Percentiles rank a stretch among this genome's conserved stretches.
These are phyloP conservation scores for Plasmodium gaboni DNA, from an alignment of 169 alveolate species.

Conservation along the genomic window DNA sequence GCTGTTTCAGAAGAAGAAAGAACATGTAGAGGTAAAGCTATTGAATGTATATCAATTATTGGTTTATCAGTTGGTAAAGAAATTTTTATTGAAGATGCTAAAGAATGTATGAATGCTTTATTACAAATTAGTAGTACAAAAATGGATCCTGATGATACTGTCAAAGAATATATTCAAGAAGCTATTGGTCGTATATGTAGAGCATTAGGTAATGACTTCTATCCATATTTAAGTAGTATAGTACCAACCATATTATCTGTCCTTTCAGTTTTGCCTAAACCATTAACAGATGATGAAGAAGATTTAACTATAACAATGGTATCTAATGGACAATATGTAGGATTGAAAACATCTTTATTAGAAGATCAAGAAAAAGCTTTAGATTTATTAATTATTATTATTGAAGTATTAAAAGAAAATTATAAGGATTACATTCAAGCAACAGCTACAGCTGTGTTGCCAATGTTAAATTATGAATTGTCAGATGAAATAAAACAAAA, in stretches of 20 bases:
- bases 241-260: slow-evolving; percentile 85
- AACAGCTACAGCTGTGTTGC: slow-evolving; percentile 86
- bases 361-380: slow-evolving; percentile 85
- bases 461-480: slow-evolving; percentile 82
- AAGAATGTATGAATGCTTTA: slow-evolving; percentile 89
- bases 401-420: slow-evolving; percentile 83
- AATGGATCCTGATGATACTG: slow-evolving; percentile 91
- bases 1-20: slow-evolving; percentile 87
- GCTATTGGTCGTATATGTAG: slow-evolving; percentile 92
- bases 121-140: slow-evolving; percentile 87
- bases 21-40: slow-evolving; percentile 91
- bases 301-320: slow-evolving; percentile 84
- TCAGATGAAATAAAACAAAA: slow-evolving; percentile 87
- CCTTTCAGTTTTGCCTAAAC: slow-evolving; percentile 38
- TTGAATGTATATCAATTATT: slow-evolving; percentile 92
- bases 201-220: slow-evolving; percentile 89
- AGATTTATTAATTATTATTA: slow-evolving; percentile 78
- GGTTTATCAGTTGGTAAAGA: slow-evolving; percentile 91
- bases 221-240: slow-evolving; percentile 90
- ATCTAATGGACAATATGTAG: slow-evolving; percentile 85
- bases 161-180: slow-evolving; percentile 89
- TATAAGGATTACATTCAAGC: slow-evolving; percentile 83
- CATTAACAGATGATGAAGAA: slow-evolving; percentile 75
- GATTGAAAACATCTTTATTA: slow-evolving; percentile 82
- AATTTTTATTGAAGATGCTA: slow-evolving; percentile 87